Base-by-base conservation (phyloP, 2,329 filamentous ascomycete genomes). In the Diaporthe eres region DNA sequence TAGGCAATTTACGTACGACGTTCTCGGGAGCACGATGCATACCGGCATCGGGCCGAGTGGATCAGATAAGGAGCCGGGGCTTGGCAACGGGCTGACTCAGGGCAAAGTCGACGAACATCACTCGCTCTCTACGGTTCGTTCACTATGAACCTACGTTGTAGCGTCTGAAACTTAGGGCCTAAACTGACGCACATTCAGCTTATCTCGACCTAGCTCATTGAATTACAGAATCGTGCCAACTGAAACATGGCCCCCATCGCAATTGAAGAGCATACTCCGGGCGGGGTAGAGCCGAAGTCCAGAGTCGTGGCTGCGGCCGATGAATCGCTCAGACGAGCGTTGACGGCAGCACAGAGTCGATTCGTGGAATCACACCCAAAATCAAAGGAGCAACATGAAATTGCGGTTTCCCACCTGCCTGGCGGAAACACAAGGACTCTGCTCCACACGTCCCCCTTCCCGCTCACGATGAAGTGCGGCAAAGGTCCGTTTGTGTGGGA, bases 361-460 rank as follows among this genome's bases (percentile, higher is more conserved):
- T 70, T 55, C 17, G 49, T 42, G 2, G 34, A 55, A 42, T 39
- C 65, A 28, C 65, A 70, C 31, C 65, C 65, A 9, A 42, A 28
- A 1, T 70, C 65, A 31, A 55, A 70, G 34, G 22, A 39, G 37
- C 49, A 70, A 12, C 49, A 70, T 70, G 65, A 55, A 6, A 55
- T 70, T 8, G 65, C 65, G 12, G 49, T 70, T 8, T 55, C 65
- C 3, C 49, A 70, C 5, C 65, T 82, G 22, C 81, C 81, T 1
- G 81, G 81, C 3, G 81, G 81, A 31, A 82, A 82, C 72, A 82
- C 81, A 25, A 78, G 81, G 19, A 79, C 81, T 2, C 77, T 81
- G 31, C 47, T 76, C 37, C 81, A 87, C 77, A 82, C 83, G n/a
- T 80, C 81, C 5, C 87, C 87, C 2, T 88, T 88, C 68, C 87